Base-by-base conservation (phyloP, 179 eudicot species). In the Gypsophila paniculata region DNA sequence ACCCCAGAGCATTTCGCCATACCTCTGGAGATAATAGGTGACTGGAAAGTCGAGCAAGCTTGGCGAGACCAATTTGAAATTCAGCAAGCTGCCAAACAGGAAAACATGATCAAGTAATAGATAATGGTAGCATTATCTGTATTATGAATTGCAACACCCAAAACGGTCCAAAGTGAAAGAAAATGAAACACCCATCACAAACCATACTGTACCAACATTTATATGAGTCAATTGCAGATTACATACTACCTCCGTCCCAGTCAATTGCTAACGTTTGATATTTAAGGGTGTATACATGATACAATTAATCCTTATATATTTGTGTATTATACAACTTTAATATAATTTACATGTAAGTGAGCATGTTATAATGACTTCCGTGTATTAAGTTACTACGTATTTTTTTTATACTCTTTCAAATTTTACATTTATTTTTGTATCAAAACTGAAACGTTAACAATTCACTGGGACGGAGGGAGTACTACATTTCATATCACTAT, bases 41-140 rank as follows among this genome's bases (percentile, higher is more conserved):
- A 74, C 90, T 86, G 69, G 90, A 90, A 62, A 68, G 80, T 72
- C 85, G 53, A 53, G 97, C 99, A 83, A 91, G 95, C 80, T 88
- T 87, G 52, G 90, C 88, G 67, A 94, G 95, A 75, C 97, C 99
- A 77, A 88, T 84, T 74, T 94, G 99, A 77, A 90, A 91, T 72
- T 88, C 96, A 65, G 97, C 90, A 82, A 91, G 82, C 99, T 94
- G 87, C 73, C 75, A 26, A 75, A 66, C 71, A 60, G 55, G 42
- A 49, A 68, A 9, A 68, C 7, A 38, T 39, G 61, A 53, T 38
- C 8, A 69, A 18, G 59, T 52, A 55, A 26, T 26, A 55, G 59
- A 65, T 65, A 38, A 74, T 73, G 71, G 75, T 44, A 42, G 14
- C 61, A 57, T 59, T 39, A 71, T 36, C 21, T 36, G 29, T 39